phyloP scores from a whole-genome alignment of 2,329 filamentous ascomycete species.

The Alternaria sp. region DNA sequence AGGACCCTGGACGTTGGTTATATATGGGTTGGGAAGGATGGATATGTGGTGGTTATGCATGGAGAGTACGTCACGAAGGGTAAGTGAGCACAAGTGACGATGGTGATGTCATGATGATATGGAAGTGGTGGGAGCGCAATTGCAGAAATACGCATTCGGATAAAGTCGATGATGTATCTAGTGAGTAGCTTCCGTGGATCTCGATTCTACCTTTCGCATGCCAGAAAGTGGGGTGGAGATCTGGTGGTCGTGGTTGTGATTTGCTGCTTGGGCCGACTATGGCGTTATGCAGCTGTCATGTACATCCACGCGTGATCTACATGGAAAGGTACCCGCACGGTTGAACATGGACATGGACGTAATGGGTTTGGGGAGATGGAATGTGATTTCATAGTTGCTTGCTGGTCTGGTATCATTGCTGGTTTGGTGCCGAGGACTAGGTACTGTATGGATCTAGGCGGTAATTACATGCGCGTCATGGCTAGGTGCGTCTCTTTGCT shows the following conservation, averaged over 20 bases:
- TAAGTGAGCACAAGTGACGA: neutral
- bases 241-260: neutral
- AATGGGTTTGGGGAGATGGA: neutral
- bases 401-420: constrained; percentile 1
- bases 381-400: neutral
- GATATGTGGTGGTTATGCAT: too few relatives aligned
- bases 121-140: neutral
- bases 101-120: constrained; percentile 31
- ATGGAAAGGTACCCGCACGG: neutral
- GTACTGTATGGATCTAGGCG: constrained; percentile 1
- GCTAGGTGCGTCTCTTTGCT: constrained; percentile 17
- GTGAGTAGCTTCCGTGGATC: constrained; percentile 7
- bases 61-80: constrained; percentile 13
- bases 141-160: neutral
- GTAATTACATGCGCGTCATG: neutral
- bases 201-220: neutral
- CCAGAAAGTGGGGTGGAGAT: neutral
- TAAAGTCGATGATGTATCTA: constrained; percentile 18
- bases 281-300: constrained; percentile 6
- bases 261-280: neutral
- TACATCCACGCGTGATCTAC: neutral
- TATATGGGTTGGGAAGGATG: too few relatives aligned
- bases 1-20: too few relatives aligned
- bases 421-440: neutral
- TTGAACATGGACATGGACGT: neutral